A percentile compares a stretch with the other conserved stretches of the same genome.
phyloP scores from a whole-genome alignment of 768 basidiomycete species.

The Suillus americanus region DNA sequence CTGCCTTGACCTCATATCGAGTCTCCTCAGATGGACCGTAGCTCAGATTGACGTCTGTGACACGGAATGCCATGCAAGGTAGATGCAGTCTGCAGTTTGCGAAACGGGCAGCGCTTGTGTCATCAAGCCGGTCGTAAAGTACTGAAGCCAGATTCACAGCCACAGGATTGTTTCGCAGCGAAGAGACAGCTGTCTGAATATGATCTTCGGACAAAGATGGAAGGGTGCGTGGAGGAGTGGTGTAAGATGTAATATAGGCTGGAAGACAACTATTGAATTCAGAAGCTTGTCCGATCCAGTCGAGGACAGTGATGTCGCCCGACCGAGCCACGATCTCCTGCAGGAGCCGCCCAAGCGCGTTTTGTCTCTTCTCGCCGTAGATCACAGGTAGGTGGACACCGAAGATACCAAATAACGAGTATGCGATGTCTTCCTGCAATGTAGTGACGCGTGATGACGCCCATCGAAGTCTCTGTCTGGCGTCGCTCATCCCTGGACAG shows the following conservation, averaged over 20 bases:
- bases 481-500: background rate
- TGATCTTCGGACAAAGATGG: background rate
- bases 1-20: background rate
- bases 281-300: background rate
- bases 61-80: constrained; percentile 15
- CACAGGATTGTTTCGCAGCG: background rate
- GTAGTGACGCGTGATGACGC: background rate
- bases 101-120: background rate
- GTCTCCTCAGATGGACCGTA: too few relatives aligned
- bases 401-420: background rate
- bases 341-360: background rate
- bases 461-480: background rate
- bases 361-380: background rate
- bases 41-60: background rate
- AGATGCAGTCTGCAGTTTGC: background rate
- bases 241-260: background rate
- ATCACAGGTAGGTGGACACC: background rate
- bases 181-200: background rate
- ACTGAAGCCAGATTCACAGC: background rate
- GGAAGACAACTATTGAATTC: background rate
- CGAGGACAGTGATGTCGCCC: background rate
- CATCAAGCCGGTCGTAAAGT: background rate
- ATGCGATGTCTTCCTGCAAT: background rate
- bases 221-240: background rate
- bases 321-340: background rate